A percentile compares a stretch with the other conserved stretches of the same genome.
phyloP scores from a whole-genome alignment of 306 rosid genomes.

The Neltuma alba region DNA sequence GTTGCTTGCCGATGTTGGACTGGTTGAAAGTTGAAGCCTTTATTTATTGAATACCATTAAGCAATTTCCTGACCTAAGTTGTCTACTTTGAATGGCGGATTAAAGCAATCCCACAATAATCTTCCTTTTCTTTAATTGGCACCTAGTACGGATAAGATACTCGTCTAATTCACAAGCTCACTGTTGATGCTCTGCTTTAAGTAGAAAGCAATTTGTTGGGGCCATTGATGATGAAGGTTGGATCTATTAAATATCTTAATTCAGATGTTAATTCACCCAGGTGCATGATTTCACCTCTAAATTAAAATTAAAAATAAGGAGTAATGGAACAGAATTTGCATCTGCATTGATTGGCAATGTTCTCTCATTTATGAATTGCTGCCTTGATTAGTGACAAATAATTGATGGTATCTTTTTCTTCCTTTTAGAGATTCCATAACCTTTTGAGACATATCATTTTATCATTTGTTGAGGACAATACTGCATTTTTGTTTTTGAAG shows the following conservation, averaged over 20 bases:
- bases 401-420: slow-evolving; percentile 21
- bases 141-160: slow-evolving; percentile 20
- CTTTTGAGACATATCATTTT: slow-evolving; percentile 18
- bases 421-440: slow-evolving; percentile 15
- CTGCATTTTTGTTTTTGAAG: background rate
- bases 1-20: slow-evolving; percentile 32
- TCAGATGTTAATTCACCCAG: slow-evolving; percentile 38
- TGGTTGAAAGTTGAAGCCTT: slow-evolving; percentile 14
- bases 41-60: slow-evolving; percentile 20
- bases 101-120: background rate
- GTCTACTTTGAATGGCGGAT: slow-evolving; percentile 18
- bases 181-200: slow-evolving; percentile 33
- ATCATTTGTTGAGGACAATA: slow-evolving; percentile 1
- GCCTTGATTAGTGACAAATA: slow-evolving; percentile 40
- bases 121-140: slow-evolving; percentile 27
- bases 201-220: slow-evolving; percentile 37
- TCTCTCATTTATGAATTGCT: slow-evolving; percentile 36
- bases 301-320: slow-evolving; percentile 19
- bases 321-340: slow-evolving; percentile 37
- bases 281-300: slow-evolving; percentile 32
- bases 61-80: slow-evolving; percentile 15
- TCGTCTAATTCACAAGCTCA: slow-evolving; percentile 24
- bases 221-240: slow-evolving; percentile 36
- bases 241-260: slow-evolving; percentile 25
- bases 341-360: slow-evolving; percentile 35